These are phyloP conservation scores for Sarocladium brachiariae DNA, from an alignment of 2,329 filamentous ascomycete species.

Conservation along the genomic window DNA sequence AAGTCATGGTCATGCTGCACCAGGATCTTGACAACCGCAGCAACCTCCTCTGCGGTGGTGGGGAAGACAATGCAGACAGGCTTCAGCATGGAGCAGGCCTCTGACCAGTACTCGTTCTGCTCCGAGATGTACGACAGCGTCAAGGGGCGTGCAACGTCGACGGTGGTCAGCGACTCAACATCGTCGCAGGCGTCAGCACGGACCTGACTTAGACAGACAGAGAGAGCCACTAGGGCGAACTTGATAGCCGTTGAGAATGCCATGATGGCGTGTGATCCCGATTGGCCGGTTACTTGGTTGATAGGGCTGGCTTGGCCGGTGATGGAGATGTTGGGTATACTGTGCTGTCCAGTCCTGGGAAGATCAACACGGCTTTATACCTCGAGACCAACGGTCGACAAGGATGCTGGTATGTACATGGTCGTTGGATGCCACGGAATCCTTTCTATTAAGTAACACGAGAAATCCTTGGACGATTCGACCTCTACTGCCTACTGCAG, in stretches of 20 bases:
- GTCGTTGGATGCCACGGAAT: too few species aligned
- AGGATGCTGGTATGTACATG: too few species aligned
- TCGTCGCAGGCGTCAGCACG: slow-evolving; percentile 29
- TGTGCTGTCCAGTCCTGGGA: too few species aligned
- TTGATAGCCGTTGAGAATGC: not conserved
- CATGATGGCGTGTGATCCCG: too few species aligned
- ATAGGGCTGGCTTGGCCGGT: too few species aligned
- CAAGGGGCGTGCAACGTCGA: slow-evolving; percentile 13
- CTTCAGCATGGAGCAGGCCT: slow-evolving; percentile 32
- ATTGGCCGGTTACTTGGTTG: too few species aligned
- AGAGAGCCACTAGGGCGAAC: not conserved
- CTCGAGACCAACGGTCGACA: not conserved
- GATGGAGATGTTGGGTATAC: too few species aligned
- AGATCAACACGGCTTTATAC: not conserved
- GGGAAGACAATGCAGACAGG: slow-evolving; percentile 42
- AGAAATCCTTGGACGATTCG: too few species aligned
- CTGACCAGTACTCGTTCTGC: slow-evolving; percentile 39
- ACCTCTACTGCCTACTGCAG: too few species aligned
- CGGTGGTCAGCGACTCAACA: slow-evolving; percentile 19
- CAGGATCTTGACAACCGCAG: slow-evolving; percentile 43
- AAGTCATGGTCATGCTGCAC: slow-evolving; percentile 40
- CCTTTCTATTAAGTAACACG: too few species aligned
- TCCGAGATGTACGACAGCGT: slow-evolving; percentile 28
- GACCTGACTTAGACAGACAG: not conserved
- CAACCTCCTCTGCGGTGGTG: slow-evolving; percentile 41